phyloP scores from a whole-genome alignment of 2,329 filamentous ascomycete genomes.

The Cladophialophora immunda region DNA sequence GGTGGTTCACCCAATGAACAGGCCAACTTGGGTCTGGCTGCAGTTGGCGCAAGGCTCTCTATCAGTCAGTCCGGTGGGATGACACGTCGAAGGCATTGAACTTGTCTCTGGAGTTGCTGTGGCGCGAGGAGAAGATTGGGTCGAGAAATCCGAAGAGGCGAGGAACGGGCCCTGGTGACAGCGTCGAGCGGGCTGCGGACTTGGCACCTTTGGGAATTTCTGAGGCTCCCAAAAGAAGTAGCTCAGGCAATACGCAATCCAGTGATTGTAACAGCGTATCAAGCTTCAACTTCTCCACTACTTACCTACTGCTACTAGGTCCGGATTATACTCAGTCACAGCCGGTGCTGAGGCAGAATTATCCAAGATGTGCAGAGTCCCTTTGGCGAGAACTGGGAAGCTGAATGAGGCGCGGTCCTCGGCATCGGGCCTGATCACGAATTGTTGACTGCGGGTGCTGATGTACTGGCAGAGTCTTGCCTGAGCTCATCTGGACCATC shows the following conservation, averaged over 20 bases:
- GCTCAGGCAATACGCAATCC: too few species aligned
- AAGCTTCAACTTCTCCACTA: too few species aligned
- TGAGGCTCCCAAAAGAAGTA: too few species aligned
- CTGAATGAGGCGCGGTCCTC: not conserved
- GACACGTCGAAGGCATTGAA: not conserved
- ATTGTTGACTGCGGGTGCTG: not conserved
- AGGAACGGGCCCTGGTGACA: too few species aligned
- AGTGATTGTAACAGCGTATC: too few species aligned
- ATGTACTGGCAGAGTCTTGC: not conserved
- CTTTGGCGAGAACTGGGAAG: not conserved
- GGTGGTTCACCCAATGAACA: not conserved
- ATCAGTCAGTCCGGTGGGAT: not conserved
- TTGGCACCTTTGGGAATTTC: too few species aligned
- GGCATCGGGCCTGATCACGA: not conserved
- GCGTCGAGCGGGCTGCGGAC: too few species aligned
- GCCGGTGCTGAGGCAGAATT: not conserved
- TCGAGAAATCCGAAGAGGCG: not conserved
- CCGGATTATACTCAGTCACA: too few species aligned
- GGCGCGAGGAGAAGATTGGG: not conserved
- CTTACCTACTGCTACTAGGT: not conserved
- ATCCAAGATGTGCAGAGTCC: not conserved
- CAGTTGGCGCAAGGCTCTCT: not conserved
- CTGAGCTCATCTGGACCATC: not conserved
- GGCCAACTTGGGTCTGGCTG: not conserved
- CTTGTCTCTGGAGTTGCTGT: not conserved